These are phyloP conservation scores for Glycine tomentella DNA, from an alignment of 306 rosid genomes.

Conservation along the genomic window DNA sequence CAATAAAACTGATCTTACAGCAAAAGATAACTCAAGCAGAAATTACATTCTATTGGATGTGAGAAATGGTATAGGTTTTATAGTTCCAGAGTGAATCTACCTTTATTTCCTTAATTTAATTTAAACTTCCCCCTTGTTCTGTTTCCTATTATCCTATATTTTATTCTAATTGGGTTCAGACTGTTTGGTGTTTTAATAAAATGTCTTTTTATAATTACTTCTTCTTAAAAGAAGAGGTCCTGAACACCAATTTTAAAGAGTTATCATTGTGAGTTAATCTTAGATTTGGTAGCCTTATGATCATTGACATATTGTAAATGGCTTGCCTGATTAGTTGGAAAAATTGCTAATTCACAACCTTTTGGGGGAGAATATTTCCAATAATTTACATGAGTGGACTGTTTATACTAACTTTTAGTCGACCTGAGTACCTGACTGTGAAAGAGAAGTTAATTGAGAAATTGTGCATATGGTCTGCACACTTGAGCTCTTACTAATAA, in stretches of 20 bases:
- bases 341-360: slow-evolving; percentile 16
- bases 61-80: slow-evolving; percentile 78
- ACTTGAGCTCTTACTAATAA: not conserved
- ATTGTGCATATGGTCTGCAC: not conserved
- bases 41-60: slow-evolving; percentile 73
- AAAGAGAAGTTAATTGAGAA: not conserved
- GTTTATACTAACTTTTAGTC: not conserved
- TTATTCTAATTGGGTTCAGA: slow-evolving; percentile 7
- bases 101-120: slow-evolving; percentile 35
- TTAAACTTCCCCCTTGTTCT: not conserved
- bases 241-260: slow-evolving; percentile 2
- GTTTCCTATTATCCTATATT: slow-evolving; percentile 1
- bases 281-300: slow-evolving; percentile 2
- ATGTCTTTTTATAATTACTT: slow-evolving; percentile 8
- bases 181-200: slow-evolving; percentile 22
- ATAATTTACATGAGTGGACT: not conserved
- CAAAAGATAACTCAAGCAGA: slow-evolving; percentile 48
- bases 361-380: not conserved
- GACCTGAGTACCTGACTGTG: not conserved
- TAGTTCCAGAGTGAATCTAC: slow-evolving; percentile 28
- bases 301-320: not conserved
- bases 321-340: not conserved
- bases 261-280: slow-evolving; percentile 15
- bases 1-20: slow-evolving; percentile 46
- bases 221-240: slow-evolving; percentile 20